These are phyloP conservation scores for Centaurea solstitialis DNA, from an alignment of 129 eudicot species.

Conservation along the genomic window DNA sequence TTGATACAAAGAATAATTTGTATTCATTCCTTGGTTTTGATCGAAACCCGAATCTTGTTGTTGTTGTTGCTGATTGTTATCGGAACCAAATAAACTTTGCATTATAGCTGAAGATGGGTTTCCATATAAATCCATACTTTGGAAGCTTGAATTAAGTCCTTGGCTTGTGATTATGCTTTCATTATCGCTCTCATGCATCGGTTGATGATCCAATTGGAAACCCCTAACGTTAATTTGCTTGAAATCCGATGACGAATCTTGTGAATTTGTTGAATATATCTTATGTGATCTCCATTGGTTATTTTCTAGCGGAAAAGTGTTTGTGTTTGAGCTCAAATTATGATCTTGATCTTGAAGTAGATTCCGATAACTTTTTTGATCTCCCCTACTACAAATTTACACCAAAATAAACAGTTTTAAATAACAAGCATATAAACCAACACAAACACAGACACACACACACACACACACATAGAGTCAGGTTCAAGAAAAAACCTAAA, in stretches of 20 bases:
- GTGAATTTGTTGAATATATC: slow-evolving; percentile 36
- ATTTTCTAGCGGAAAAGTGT: slow-evolving; percentile 46
- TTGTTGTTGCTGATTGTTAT: slow-evolving; percentile 41
- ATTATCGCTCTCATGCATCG: slow-evolving; percentile 37
- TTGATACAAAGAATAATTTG: slow-evolving; percentile 31
- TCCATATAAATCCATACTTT: slow-evolving; percentile 55
- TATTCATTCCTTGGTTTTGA: slow-evolving; percentile 29
- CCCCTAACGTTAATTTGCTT: slow-evolving; percentile 44
- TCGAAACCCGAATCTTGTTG: slow-evolving; percentile 36
- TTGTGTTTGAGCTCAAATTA: slow-evolving; percentile 46
- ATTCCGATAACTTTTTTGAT: slow-evolving; percentile 56
- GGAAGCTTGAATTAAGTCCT: slow-evolving; percentile 43
- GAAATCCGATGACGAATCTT: slow-evolving; percentile 53
- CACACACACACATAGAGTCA: too few relatives aligned
- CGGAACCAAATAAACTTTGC: slow-evolving; percentile 58
- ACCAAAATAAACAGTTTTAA: not conserved
- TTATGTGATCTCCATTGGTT: slow-evolving; percentile 53
- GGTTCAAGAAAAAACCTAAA: not conserved
- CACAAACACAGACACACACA: not conserved
- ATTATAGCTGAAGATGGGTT: slow-evolving; percentile 40
- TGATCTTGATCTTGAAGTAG: slow-evolving; percentile 62
- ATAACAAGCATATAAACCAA: not conserved
- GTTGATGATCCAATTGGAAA: slow-evolving; percentile 45
- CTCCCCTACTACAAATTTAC: slow-evolving; percentile 45
- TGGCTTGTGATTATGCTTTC: slow-evolving; percentile 48